Base-by-base conservation (phyloP, 352 stramenopile species). In the Globisporangium cederbergense region DNA sequence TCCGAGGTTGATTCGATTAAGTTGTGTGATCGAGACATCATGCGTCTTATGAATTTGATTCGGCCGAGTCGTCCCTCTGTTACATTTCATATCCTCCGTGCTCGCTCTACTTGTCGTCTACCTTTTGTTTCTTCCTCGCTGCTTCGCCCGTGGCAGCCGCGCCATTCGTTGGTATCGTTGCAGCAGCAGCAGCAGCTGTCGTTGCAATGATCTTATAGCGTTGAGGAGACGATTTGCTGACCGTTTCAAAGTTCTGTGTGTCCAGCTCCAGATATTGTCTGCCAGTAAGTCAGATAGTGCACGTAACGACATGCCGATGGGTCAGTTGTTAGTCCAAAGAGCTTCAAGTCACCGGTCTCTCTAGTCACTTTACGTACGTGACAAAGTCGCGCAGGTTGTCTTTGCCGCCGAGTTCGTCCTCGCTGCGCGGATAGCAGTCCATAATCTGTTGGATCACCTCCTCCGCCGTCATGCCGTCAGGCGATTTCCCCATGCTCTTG, bases 391-490 rank as follows among this genome's bases (percentile, higher is more conserved):
- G 70, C 22, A 95, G 60, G 64, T 90, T 89, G n/a, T 82, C 77
- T 47, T 78, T 77, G 28, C 86, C 86, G 50, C 86, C 86, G 1
- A 95, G 74, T 64, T 95, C 86, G 52, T 75, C 72, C 57, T 93
- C 84, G 49, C 84, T 91, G 59, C 86, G 85, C 43, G 81, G 74
- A 62, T 79, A 95, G 46, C 79, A 77, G 28, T 90, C 86, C 32
- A 91, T 69, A 64, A 95, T 88, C 72, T 91, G 79, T 62, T 88
- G 69, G 32, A 79, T 74, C 30, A 90, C 71, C 62, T 93, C 83
- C 16, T 88, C 71, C 6, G 83, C 71, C 20, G 74, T 91, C 57
- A 90, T 75, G 4, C 68, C 73, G 25, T 78, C 68, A 3, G 76
- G 45, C 25, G 53, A 55, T 50, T 67, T 67, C 18, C 62, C 62